Evolutionary conservation across 345 rosid genomes (phyloP).

Genomic region (Streptanthus diversifolius): DNA sequence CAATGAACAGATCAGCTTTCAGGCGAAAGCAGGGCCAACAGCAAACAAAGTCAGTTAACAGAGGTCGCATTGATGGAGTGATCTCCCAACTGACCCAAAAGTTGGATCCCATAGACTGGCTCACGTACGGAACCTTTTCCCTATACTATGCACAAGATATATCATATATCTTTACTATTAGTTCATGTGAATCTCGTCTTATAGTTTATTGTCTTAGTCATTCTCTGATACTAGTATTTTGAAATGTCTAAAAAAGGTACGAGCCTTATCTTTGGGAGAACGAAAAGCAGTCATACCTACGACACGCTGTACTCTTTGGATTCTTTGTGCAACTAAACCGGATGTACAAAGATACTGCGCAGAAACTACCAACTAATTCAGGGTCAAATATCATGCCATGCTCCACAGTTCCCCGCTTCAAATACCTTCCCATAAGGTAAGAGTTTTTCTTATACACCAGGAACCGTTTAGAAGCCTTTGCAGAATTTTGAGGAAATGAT

Average conservation of each 20-base stretch:
- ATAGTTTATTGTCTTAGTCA: neutral
- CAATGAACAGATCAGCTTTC: conserved; percentile 51
- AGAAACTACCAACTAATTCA: conserved; percentile 86
- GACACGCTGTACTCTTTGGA: conserved; percentile 96
- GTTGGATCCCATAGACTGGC: conserved; percentile 99
- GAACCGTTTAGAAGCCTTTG: conserved; percentile 8
- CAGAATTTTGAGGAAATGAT: neutral
- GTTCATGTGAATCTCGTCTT: neutral
- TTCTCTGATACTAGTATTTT: conserved; percentile 16
- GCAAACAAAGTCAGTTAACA: conserved; percentile 45
- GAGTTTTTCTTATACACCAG: neutral
- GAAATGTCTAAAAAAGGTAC: conserved; percentile 47
- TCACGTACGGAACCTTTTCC: conserved; percentile 58
- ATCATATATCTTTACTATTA: neutral
- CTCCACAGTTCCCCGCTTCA: conserved; percentile 89
- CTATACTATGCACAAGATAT: neutral
- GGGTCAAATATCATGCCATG: conserved; percentile 96
- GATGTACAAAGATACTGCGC: conserved; percentile 75
- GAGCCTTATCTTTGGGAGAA: conserved; percentile 96
- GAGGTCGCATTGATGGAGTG: conserved; percentile 59
- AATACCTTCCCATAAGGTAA: conserved; percentile 95
- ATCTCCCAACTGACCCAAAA: conserved; percentile 58
- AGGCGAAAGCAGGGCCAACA: conserved; percentile 67
- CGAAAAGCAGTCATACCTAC: conserved; percentile 81
- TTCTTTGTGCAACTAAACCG: conserved; percentile 97